Evolutionary conservation across 768 basidiomycete species (phyloP).

Genomic region (Auriscalpium vulgare): DNA sequence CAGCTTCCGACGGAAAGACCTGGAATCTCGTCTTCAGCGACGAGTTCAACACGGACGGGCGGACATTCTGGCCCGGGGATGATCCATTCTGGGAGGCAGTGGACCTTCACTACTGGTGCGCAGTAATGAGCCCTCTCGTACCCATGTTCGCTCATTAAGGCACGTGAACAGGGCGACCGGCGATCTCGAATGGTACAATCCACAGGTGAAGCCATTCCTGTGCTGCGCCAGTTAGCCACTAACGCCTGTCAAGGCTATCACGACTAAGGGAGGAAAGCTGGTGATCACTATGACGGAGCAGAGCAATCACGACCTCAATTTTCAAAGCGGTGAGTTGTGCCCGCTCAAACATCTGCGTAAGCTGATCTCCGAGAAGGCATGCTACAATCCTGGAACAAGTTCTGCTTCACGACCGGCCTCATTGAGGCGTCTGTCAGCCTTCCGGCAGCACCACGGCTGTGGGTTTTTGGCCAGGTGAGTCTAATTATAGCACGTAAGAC

Average conservation of each 20-base stretch:
- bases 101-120: slow-evolving; percentile 76
- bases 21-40: slow-evolving; percentile 87
- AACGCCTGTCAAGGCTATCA: slow-evolving; percentile 36
- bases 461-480: slow-evolving; percentile 81
- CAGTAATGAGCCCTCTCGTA: neutral
- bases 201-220: slow-evolving; percentile 35
- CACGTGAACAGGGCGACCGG: slow-evolving; percentile 43
- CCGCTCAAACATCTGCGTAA: neutral
- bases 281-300: slow-evolving; percentile 73
- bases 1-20: slow-evolving; percentile 65
- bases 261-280: slow-evolving; percentile 70
- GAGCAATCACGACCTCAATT: slow-evolving; percentile 73
- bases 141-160: neutral
- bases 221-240: neutral
- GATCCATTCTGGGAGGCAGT: slow-evolving; percentile 83
- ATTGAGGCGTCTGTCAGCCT: slow-evolving; percentile 76
- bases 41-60: slow-evolving; percentile 71
- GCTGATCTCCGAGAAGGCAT: slow-evolving; percentile 24
- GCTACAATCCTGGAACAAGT: slow-evolving; percentile 87
- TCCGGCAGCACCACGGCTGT: slow-evolving; percentile 48
- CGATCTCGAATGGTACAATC: slow-evolving; percentile 83
- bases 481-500: slow-evolving; percentile 8
- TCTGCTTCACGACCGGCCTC: slow-evolving; percentile 92
- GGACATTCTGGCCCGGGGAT: slow-evolving; percentile 73
- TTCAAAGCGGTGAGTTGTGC: slow-evolving; percentile 54